A percentile compares a stretch with the other conserved stretches of the same genome.
phyloP scores from a whole-genome alignment of 768 basidiomycete species.

The Exsudoporus frostii region DNA sequence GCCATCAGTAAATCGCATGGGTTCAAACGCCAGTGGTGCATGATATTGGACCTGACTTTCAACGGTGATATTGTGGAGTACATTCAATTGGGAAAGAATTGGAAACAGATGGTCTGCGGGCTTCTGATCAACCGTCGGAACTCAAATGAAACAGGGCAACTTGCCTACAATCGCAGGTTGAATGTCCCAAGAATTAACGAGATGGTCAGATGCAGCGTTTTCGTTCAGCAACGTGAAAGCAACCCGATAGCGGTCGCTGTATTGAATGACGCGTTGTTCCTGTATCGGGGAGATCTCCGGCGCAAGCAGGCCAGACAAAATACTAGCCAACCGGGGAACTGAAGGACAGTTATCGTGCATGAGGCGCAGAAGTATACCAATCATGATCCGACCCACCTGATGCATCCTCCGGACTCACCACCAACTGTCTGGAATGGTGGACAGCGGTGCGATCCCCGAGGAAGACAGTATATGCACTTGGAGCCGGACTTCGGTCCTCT shows the following conservation, averaged over 20 bases:
- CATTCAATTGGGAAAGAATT: constrained; percentile 52
- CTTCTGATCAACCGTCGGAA: constrained; percentile 16
- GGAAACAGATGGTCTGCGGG: constrained; percentile 67
- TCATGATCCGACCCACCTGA: constrained; percentile 24
- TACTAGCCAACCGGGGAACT: constrained; percentile 38
- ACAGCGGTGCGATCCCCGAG: constrained; percentile 26
- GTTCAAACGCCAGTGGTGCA: constrained; percentile 82
- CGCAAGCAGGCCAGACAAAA: constrained; percentile 39
- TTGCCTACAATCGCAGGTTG: constrained; percentile 57
- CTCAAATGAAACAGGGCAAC: constrained; percentile 28
- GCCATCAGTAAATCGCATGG: constrained; percentile 35
- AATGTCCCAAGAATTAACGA: constrained; percentile 72
- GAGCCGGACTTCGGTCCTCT: constrained; percentile 10
- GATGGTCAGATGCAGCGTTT: constrained; percentile 66
- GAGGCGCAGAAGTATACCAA: constrained; percentile 4
- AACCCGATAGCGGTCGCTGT: constrained; percentile 77
- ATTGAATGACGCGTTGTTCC: constrained; percentile 61
- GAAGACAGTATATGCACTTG: constrained; percentile 21
- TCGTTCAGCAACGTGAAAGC: constrained; percentile 94
- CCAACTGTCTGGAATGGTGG: constrained; percentile 17
- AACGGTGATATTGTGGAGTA: constrained; percentile 86
- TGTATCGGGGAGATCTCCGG: constrained; percentile 47
- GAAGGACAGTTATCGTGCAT: constrained; percentile 20
- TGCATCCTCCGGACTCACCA: constrained; percentile 23
- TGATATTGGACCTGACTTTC: constrained; percentile 95